These are phyloP conservation scores for Yarrowia porcina DNA, from an alignment of 805 yeast species.

Conservation along the genomic window DNA sequence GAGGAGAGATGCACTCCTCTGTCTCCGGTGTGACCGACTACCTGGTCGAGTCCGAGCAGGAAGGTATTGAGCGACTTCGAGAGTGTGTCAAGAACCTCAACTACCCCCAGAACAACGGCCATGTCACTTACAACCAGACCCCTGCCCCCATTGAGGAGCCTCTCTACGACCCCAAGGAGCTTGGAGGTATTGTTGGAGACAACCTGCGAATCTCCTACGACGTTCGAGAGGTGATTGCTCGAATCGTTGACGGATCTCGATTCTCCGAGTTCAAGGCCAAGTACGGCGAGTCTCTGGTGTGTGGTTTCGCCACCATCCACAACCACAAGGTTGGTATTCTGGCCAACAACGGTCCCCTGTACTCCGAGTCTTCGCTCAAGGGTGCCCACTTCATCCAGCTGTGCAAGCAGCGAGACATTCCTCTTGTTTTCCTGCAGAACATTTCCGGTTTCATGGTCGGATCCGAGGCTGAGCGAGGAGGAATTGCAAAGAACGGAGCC, in stretches of 20 bases:
- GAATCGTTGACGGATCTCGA: slow-evolving; percentile 37
- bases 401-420: slow-evolving; percentile 38
- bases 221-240: slow-evolving; percentile 38
- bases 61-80: slow-evolving; percentile 36
- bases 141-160: slow-evolving; percentile 32
- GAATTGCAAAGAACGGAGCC: slow-evolving; percentile 39
- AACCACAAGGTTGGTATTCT: slow-evolving; percentile 37
- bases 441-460: slow-evolving; percentile 40
- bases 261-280: slow-evolving; percentile 36
- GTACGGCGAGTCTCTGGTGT: slow-evolving; percentile 36
- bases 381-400: slow-evolving; percentile 39
- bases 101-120: slow-evolving; percentile 26
- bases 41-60: slow-evolving; percentile 36
- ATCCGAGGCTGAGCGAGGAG: slow-evolving; percentile 38
- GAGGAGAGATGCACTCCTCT: slow-evolving; percentile 38
- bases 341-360: slow-evolving; percentile 38
- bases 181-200: slow-evolving; percentile 37
- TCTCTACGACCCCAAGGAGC: slow-evolving; percentile 34
- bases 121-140: slow-evolving; percentile 8
- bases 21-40: slow-evolving; percentile 38
- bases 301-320: slow-evolving; percentile 36
- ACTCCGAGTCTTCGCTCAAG: slow-evolving; percentile 37
- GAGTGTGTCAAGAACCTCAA: slow-evolving; percentile 34
- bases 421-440: slow-evolving; percentile 37
- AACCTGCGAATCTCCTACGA: slow-evolving; percentile 35